Conservation (phyloP, 495 filamentous ascomycete species). For the Aspergillus conjunctus region DNA sequence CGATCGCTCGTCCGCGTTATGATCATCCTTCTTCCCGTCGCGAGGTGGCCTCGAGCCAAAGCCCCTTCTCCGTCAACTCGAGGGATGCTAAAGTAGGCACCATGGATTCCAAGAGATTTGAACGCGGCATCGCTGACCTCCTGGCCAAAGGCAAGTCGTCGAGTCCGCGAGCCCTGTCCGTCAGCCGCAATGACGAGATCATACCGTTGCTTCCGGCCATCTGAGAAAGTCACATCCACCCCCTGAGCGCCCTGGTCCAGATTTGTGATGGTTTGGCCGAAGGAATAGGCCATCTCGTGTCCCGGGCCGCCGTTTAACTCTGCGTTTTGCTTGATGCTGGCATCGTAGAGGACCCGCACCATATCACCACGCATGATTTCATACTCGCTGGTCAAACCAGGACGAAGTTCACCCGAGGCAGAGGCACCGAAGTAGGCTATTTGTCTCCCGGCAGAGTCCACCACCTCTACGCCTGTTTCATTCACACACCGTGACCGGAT, state of each 20-base stretch:
- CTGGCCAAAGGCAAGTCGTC: too few relatives aligned
- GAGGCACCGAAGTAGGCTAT: constrained; percentile 35
- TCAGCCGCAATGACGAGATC: constrained; percentile 56
- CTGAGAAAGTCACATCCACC: constrained; percentile 40
- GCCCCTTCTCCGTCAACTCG: constrained; percentile 34
- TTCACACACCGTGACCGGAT: constrained; percentile 34
- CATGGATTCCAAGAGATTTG: too few relatives aligned
- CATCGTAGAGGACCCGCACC: constrained; percentile 38
- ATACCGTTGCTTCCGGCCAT: constrained; percentile 39
- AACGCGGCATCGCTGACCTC: too few relatives aligned
- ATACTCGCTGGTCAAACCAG: constrained; percentile 43
- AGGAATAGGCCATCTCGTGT: constrained; percentile 42
- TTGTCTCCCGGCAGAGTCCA: constrained; percentile 33
- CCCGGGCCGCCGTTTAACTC: too few relatives aligned
- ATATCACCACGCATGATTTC: constrained; percentile 54
- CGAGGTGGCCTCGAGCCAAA: constrained; percentile 18
- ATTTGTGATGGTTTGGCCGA: constrained; percentile 33
- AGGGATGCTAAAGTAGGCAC: constrained; percentile 49
- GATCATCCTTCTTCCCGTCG: constrained; percentile 30
- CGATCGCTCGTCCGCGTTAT: constrained; percentile 29
- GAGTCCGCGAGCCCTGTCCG: constrained; percentile 46
- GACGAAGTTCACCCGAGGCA: constrained; percentile 36
- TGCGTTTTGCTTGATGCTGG: too few relatives aligned
- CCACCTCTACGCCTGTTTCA: constrained; percentile 39
- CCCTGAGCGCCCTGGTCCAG: constrained; percentile 31